phyloP scores from a whole-genome alignment of 331 rosid genomes.

The Malus hybrid region DNA sequence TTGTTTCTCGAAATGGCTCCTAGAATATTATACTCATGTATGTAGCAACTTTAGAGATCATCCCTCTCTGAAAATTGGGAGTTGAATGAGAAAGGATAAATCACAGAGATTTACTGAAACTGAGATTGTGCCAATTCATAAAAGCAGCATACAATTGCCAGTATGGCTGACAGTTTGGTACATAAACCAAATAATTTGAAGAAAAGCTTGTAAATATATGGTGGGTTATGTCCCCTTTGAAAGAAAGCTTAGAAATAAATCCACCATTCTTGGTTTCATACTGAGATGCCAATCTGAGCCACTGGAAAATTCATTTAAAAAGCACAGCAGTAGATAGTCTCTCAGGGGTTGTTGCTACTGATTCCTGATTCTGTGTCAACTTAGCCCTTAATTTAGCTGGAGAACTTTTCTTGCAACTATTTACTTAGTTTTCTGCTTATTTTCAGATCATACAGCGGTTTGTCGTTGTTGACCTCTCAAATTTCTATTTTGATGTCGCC shows the following conservation, averaged over 20 bases:
- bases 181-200: background rate
- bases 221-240: background rate
- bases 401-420: background rate
- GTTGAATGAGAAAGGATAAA: background rate
- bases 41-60: background rate
- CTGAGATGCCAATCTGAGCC: constrained; percentile 1
- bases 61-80: background rate
- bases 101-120: background rate
- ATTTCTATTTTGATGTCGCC: constrained; percentile 89
- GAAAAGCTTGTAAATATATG: background rate
- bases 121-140: background rate
- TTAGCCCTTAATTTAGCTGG: constrained; percentile 1
- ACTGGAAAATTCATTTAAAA: background rate
- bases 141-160: background rate
- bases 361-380: background rate
- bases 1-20: background rate
- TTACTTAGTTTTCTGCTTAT: constrained; percentile 12
- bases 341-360: background rate
- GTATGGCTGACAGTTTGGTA: background rate
- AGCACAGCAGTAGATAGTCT: background rate
- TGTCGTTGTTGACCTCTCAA: constrained; percentile 90
- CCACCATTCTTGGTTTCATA: background rate
- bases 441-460: constrained; percentile 91
- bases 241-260: background rate
- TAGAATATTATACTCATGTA: background rate